Percentiles rank a stretch among this genome's conserved stretches.
Evolutionary conservation across 768 basidiomycete species (phyloP).

Genomic region (Neoboletus brunneissimus): DNA sequence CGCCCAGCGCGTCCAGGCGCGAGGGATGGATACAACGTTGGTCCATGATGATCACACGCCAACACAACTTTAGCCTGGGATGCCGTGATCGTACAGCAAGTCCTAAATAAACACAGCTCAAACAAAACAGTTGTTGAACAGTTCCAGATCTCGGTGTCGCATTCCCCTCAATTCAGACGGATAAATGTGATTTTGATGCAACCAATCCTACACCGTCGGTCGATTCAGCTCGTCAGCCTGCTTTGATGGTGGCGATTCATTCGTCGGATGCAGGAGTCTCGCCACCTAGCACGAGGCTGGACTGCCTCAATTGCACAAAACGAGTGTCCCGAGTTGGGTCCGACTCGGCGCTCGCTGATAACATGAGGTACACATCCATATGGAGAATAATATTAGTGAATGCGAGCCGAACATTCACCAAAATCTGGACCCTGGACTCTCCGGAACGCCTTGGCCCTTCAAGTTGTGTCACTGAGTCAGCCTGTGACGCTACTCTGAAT

Average conservation of each 20-base stretch:
- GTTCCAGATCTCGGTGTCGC: neutral
- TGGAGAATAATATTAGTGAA: neutral
- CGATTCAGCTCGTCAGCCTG: neutral
- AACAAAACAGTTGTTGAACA: neutral
- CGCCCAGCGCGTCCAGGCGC: neutral
- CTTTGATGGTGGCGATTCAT: neutral
- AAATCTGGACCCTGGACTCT: too few relatives aligned
- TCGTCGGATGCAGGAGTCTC: neutral
- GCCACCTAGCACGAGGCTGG: too few relatives aligned
- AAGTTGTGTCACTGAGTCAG: too few relatives aligned
- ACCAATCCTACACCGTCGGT: neutral
- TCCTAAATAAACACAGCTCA: neutral
- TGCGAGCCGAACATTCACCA: too few relatives aligned
- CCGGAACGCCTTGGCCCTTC: too few relatives aligned
- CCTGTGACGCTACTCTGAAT: too few relatives aligned
- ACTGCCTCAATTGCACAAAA: neutral
- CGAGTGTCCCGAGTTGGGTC: neutral
- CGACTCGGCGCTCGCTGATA: neutral
- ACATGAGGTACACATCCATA: neutral
- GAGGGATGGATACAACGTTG: neutral
- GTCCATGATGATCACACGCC: slow-evolving; percentile 2
- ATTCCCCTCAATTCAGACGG: too few relatives aligned
- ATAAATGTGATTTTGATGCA: too few relatives aligned
- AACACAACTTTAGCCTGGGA: neutral
- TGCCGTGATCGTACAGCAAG: neutral